Base-by-base conservation (phyloP, 73 alveolate species). In the Paramecium tetraurelia region DNA sequence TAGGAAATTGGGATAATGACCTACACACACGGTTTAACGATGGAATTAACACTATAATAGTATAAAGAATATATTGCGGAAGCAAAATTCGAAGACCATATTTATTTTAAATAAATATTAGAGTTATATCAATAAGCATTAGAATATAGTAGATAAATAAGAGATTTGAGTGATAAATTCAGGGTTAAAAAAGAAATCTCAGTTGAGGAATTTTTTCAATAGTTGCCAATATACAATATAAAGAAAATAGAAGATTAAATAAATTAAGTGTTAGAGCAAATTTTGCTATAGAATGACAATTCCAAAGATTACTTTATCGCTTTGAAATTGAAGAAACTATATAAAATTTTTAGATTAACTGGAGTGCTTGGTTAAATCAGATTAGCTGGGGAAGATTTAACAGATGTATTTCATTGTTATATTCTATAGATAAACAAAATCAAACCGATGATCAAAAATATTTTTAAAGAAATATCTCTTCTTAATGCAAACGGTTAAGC, bases 1-100 rank as follows among this genome's bases (percentile, higher is more conserved):
- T 38, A 75, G 87, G 90, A 80, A 80, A 80, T 80, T 21, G 90
- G 90, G 7, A 80, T 80, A 8, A 80, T 80, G 90, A 80, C 90
- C 5, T 80, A 80, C 12, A 80, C 90, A 12, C 90, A 80, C 7
- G 77, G 77, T 22, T 80, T 80, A 80, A 80, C 90, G 0, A 80
- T 80, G 12, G 75, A 80, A 46, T 22, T 48, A 40, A 80, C 90
- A 22, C 20, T 80, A 20, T 9, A 80, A 46, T 33, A 43, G 14
- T 80, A 44, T 48, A 9, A 35, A 44, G 43, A 80, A 20, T 80
- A 24, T 22, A 44, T 80, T 44, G 27, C 57, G 11, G 90, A 80
- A 48, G 90, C 90, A 20, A 43, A 80, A 44, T 80, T 80, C 2
- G 70, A 80, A 43, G 70, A 80, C 22, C 50, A 44, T 14, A 35